Percentiles rank a stretch among this genome's conserved stretches.
phyloP scores from a whole-genome alignment of 179 eudicot genomes.

The Beta corolliflora region DNA sequence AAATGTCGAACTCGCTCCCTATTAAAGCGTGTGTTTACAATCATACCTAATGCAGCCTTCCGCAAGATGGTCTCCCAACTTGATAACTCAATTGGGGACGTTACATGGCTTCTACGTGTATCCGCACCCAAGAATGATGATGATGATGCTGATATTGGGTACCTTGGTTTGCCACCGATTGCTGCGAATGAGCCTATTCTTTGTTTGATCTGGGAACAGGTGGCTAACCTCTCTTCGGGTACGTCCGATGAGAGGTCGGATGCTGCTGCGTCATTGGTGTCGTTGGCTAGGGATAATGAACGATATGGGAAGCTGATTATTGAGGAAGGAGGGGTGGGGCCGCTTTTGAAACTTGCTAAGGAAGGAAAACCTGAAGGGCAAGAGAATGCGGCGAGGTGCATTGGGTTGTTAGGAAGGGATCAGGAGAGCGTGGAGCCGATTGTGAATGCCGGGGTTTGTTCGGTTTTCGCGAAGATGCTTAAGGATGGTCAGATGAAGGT shows the following conservation, averaged over 20 bases:
- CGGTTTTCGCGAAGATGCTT: constrained; percentile 59
- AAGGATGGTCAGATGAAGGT: constrained; percentile 77
- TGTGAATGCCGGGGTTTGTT: constrained; percentile 54
- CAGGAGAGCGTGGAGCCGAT: constrained; percentile 61
- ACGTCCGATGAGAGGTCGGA: constrained; percentile 53
- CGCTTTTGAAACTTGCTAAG: constrained; percentile 57
- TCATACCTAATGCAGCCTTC: constrained; percentile 56
- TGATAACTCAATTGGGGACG: constrained; percentile 67
- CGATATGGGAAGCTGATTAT: constrained; percentile 58
- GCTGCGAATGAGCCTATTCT: constrained; percentile 73
- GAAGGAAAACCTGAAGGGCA: constrained; percentile 63
- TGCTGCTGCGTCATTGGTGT: constrained; percentile 61
- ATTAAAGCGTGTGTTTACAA: constrained; percentile 55
- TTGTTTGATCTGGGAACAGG: constrained; percentile 72
- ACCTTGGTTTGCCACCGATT: constrained; percentile 65
- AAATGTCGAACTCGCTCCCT: constrained; percentile 56
- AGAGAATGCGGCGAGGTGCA: constrained; percentile 61
- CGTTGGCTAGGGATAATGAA: constrained; percentile 64
- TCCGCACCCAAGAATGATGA: constrained; percentile 49
- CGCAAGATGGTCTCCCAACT: constrained; percentile 50
- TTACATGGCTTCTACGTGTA: constrained; percentile 71
- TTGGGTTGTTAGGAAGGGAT: constrained; percentile 58
- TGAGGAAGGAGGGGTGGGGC: constrained; percentile 67
- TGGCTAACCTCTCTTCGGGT: constrained; percentile 58
- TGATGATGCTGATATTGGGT: constrained; percentile 55